Conservation (phyloP, 768 basidiomycete species). For the Tylopilus balloui region DNA sequence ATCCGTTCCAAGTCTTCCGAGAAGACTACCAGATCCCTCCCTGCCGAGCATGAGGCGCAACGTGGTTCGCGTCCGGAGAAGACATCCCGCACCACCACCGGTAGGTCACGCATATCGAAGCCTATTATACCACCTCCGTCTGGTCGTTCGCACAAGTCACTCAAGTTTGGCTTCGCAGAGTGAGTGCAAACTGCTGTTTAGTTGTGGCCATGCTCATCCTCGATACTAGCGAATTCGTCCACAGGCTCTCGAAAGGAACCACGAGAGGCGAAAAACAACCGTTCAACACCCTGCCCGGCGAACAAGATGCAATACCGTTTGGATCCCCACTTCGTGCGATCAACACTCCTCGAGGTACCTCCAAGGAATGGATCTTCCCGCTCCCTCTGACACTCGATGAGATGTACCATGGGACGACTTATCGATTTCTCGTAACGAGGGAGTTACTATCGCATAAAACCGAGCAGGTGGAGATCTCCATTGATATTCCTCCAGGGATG, state of each 20-base stretch:
- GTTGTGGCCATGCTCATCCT: conserved; percentile 7
- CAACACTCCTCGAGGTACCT: conserved; percentile 37
- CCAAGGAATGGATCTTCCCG: conserved; percentile 66
- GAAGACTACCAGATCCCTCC: conserved; percentile 7
- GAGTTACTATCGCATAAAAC: conserved; percentile 44
- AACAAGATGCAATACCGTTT: conserved; percentile 22
- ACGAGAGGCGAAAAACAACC: conserved; percentile 6
- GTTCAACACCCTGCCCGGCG: conserved; percentile 1
- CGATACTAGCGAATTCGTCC: conserved; percentile 27
- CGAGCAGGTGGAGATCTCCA: conserved; percentile 53
- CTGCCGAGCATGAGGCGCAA: conserved; percentile 1
- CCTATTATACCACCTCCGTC: conserved; percentile 31
- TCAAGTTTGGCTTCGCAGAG: conserved; percentile 27
- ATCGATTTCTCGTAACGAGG: conserved; percentile 58
- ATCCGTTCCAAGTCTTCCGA: conserved; percentile 13
- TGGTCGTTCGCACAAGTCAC: conserved; percentile 16
- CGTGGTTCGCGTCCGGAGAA: conserved; percentile 11
- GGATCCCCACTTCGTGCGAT: conserved; percentile 38
- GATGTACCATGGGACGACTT: conserved; percentile 51
- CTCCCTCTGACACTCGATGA: conserved; percentile 59
- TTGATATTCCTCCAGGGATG: conserved; percentile 60
- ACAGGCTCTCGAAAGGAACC: conserved; percentile 23
- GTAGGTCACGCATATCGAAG: conserved; percentile 17
- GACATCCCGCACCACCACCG: conserved; percentile 8
- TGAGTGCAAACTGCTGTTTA: conserved; percentile 13